phyloP scores from a whole-genome alignment of 1,139 yeast genomes.

The Magnusiomyces tetraspermus region DNA sequence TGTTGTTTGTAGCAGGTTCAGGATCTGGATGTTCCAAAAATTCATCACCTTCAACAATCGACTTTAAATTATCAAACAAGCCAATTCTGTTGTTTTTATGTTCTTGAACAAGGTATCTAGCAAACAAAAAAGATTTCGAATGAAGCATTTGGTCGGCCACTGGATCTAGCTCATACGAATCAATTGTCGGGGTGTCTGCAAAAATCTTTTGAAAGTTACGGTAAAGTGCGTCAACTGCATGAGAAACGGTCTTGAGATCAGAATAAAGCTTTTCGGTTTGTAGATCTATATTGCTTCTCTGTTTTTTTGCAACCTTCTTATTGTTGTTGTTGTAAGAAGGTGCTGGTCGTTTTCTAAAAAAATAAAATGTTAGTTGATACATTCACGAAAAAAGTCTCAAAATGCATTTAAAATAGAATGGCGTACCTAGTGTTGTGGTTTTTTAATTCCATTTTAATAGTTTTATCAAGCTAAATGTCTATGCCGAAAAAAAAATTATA shows the following conservation, averaged over 20 bases:
- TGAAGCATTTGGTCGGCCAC: not conserved
- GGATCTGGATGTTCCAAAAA: not conserved
- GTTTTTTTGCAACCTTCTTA: not conserved
- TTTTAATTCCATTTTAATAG: not conserved
- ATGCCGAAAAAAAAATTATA: no score
- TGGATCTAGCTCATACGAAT: not conserved
- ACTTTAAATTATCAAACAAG: not conserved
- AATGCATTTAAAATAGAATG: not conserved
- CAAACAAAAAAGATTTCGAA: slow-evolving; percentile 3
- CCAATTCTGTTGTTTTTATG: not conserved
- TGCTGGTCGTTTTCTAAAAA: not conserved
- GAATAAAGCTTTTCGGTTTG: not conserved
- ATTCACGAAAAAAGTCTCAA: not conserved
- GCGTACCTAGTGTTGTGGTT: not conserved
- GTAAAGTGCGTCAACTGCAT: not conserved
- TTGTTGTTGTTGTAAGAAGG: not conserved
- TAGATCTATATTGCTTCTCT: not conserved
- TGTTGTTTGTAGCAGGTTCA: not conserved
- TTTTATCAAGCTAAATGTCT: no score
- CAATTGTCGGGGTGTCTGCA: not conserved
- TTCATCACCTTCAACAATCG: not conserved
- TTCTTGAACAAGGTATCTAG: not conserved
- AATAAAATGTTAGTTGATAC: not conserved
- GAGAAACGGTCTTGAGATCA: not conserved
- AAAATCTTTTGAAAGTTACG: not conserved